A percentile compares a stretch with the other conserved stretches of the same genome.
Conservation (phyloP, 257 asterid species). For the Jacaranda copaia region DNA sequence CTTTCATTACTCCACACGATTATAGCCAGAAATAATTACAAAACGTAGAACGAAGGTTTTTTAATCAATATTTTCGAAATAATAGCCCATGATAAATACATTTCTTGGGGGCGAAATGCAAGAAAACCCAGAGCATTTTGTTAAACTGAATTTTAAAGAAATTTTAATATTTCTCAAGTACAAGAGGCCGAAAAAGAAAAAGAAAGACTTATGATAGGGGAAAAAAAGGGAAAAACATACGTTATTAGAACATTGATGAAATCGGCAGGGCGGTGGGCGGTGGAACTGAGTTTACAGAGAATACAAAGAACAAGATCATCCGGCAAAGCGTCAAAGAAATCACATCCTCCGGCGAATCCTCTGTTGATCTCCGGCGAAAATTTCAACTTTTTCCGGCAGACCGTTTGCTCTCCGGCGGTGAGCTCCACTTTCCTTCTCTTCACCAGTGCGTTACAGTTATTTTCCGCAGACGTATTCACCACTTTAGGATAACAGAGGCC, state of each 20-base stretch:
- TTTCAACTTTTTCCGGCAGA: slow-evolving; percentile 47
- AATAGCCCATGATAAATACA: neutral
- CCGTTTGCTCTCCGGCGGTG: slow-evolving; percentile 32
- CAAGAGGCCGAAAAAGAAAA: neutral
- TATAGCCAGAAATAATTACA: neutral
- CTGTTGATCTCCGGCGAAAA: slow-evolving; percentile 33
- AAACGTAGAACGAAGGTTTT: neutral
- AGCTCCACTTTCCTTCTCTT: slow-evolving; percentile 43
- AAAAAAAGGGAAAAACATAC: slow-evolving; percentile 42
- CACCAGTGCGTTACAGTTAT: neutral
- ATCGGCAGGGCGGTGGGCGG: slow-evolving; percentile 73
- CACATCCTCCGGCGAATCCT: slow-evolving; percentile 29
- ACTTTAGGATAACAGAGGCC: slow-evolving; percentile 59
- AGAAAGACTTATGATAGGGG: neutral
- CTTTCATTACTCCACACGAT: neutral
- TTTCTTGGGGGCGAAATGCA: neutral
- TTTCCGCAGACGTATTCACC: slow-evolving; percentile 37
- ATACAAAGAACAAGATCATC: slow-evolving; percentile 74
- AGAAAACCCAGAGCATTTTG: neutral
- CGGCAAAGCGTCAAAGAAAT: slow-evolving; percentile 74
- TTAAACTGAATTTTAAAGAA: neutral
- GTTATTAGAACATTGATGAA: slow-evolving; percentile 66
- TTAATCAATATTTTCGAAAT: neutral
- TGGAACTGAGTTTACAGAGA: slow-evolving; percentile 62
- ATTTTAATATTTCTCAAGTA: neutral